Conservation (phyloP, 2,329 filamentous ascomycete genomes). For the Macrophomina tecta region DNA sequence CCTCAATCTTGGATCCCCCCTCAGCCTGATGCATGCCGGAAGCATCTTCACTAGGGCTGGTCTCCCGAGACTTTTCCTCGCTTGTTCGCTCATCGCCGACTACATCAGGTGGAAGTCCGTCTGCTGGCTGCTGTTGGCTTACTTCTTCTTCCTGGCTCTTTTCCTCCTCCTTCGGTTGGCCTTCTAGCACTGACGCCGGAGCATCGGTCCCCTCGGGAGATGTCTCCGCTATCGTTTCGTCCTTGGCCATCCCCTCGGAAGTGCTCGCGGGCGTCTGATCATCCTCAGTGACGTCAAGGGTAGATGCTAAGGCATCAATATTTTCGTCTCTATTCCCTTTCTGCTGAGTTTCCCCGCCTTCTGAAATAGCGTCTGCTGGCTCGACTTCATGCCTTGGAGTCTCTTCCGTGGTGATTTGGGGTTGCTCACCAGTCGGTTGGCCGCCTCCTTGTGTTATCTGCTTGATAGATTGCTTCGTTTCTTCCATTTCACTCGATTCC, state of each 20-base stretch:
- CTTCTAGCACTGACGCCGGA: neutral
- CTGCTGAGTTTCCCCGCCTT: neutral
- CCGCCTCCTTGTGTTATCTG: conserved; percentile 32
- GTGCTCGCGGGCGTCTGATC: neutral
- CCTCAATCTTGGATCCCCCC: too few species aligned
- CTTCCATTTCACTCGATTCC: conserved; percentile 31
- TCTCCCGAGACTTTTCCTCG: neutral
- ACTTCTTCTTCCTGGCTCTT: neutral
- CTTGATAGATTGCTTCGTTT: conserved; percentile 26
- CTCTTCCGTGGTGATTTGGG: conserved; percentile 20
- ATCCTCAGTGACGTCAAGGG: neutral
- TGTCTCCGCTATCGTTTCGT: neutral
- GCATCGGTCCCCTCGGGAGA: neutral
- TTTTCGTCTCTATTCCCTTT: neutral
- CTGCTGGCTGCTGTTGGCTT: neutral
- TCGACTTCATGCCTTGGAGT: neutral
- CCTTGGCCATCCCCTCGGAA: neutral
- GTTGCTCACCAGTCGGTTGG: conserved; percentile 22
- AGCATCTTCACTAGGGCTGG: neutral
- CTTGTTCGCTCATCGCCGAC: neutral
- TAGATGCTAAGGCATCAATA: neutral
- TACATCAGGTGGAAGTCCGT: neutral
- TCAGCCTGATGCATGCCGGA: too few species aligned
- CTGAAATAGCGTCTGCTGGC: neutral
- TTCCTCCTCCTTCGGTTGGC: neutral